Evolutionary conservation across 1,139 yeast species (phyloP), one percentile per base, ranked within the genome.

Genomic region (Nakaseomyces delphensis): DNA sequence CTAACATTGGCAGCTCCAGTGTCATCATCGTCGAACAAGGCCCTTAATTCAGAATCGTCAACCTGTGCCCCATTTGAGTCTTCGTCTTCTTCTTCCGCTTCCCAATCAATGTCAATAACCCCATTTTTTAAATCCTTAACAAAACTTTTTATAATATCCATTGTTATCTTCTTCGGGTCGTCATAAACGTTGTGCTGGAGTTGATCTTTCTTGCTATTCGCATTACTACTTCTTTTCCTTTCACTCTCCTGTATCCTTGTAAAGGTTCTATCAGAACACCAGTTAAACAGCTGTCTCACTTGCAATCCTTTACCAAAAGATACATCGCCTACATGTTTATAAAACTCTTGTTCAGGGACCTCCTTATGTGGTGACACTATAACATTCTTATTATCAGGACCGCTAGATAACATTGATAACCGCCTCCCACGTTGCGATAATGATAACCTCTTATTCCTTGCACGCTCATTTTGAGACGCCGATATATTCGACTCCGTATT

Each of bases 331-430:
- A 59, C 46, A 43, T 59, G 61, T 36, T 59, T 53, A 42, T 58
- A 59, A 38, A 57, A 59, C 39, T 59, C 60, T 16, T 52, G 49
- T 31, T 53, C 59, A 1, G 62, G 62, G 2, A 59, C 54, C 40
- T 59, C 62, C 25, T 49, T 50, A 43, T 59, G 62, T 9, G 64
- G 64, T 3, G 62, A 55, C 7, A 57, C 48, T 13, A 57, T 50
- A 15, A 48, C 50, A 25, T 44, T 41, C 15, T 46, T 48, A 6
- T 14, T 28, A 4, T 48, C 51, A 23, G 47, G 49, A 32, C 56
- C 51, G 16, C 48, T 45, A 5, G 56, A 52, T 20, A 55, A 40
- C 27, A 53, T 47, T 0, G 63, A 58, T 11, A 56, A 36, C 38
- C 61, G 45, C 20, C 55, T 45, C 10, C 61, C 60, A 15, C 61